Evolutionary conservation across 2,329 filamentous ascomycete genomes (phyloP), one percentile per base, ranked within the genome.

Genomic region (Sclerotinia minor): DNA sequence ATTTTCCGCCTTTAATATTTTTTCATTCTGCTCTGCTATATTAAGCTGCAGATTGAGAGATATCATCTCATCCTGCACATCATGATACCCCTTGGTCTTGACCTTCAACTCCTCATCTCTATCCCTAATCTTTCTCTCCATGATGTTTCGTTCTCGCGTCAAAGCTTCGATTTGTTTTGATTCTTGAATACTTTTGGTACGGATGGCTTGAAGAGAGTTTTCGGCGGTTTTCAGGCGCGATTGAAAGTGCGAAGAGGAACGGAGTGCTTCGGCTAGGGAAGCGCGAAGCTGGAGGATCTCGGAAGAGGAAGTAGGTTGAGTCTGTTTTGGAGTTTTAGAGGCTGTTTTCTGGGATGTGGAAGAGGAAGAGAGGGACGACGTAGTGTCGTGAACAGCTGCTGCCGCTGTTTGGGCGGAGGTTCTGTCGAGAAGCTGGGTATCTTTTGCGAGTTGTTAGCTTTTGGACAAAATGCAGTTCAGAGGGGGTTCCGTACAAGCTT

Each of bases 61-160:
- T 63, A 96, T 89, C 79, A 97, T 89, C 79, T 99, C 95, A 79
- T 97, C 94, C 80, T 98, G 94, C 65, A 97, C 89, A 75, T 94
- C 86, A 82, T 93, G 90, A 2, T 96, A 84, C 71, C 97, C 81
- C 77, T 94, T 92, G 44, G 88, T 87, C 82, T 97, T 97, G 69
- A 88, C 92, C 67, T 84, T 86, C 44, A 97, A 79, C 81, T 98
- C 95, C 74, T 96, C 92, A 70, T 96, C 92, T 41, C 91, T 83
- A 78, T 97, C 94, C 71, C 86, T 88, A 52, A 96, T 80, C 70
- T 89, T 89, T 53, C 87, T 84, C 61, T 85, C 82, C 24, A 95
- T 80, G 2, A 82, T 79, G 24, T 84, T 82, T 45, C 87, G 85
- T 74, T 93, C 88, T 32, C 82, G 80, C 26, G 87, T 85, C 24